Percentiles rank a stretch among this genome's conserved stretches.
These are phyloP conservation scores for Scortechinia acanthostroma DNA, from an alignment of 2,329 filamentous ascomycete genomes.

Conservation along the genomic window DNA sequence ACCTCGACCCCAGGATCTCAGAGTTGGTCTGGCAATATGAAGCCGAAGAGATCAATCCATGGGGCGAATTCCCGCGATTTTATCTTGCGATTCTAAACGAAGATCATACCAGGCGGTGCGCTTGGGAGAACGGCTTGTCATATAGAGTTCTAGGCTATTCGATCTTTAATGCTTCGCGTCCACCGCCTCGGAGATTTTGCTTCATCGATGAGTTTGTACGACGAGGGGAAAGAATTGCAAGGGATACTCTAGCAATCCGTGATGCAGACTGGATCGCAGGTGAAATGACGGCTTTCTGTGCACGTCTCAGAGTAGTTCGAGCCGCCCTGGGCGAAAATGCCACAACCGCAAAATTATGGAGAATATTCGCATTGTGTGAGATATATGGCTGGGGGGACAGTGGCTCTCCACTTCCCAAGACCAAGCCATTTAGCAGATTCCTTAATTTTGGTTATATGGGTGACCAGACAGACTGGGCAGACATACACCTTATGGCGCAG, in stretches of 20 bases:
- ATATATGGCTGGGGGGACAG: not conserved
- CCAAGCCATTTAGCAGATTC: not conserved
- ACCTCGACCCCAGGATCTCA: not conserved
- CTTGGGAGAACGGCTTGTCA: not conserved
- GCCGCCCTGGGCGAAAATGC: not conserved
- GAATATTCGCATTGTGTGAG: not conserved
- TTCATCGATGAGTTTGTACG: not conserved
- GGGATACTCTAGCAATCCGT: not conserved
- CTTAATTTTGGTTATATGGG: not conserved
- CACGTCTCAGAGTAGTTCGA: not conserved
- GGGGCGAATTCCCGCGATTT: not conserved
- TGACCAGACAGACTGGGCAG: not conserved
- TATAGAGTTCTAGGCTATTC: not conserved
- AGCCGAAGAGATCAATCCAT: not conserved
- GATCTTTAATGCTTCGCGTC: not conserved
- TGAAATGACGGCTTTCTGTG: not conserved
- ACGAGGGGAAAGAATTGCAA: not conserved
- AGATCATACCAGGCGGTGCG: not conserved
- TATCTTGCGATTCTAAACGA: not conserved
- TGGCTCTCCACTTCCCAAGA: not conserved
- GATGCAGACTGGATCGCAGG: not conserved
- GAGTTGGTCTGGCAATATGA: not conserved
- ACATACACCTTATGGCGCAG: not conserved
- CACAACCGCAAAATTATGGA: not conserved
- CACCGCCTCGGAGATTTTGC: not conserved